Percentiles rank a stretch among this genome's conserved stretches.
Conservation (phyloP, 257 asterid species). For the Coffea eugenioides region DNA sequence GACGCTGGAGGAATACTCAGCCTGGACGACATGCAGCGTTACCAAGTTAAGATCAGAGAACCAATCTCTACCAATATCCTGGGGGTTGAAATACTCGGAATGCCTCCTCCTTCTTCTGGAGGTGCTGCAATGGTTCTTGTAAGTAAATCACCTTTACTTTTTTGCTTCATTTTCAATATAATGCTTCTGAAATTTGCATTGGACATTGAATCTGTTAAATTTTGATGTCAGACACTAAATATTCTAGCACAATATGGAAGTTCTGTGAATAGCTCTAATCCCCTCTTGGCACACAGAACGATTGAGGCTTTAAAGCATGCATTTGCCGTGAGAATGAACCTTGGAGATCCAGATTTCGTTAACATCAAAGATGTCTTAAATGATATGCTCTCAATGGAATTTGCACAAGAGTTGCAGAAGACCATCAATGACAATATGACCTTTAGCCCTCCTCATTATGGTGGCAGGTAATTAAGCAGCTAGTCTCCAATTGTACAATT, state of each 20-base stretch:
- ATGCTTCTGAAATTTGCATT: too few relatives aligned
- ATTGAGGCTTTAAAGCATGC: conserved; percentile 70
- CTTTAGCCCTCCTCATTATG: conserved; percentile 53
- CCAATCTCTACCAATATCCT: conserved; percentile 33
- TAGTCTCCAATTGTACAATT: neutral
- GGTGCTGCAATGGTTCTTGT: conserved; percentile 61
- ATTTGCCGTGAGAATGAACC: conserved; percentile 54
- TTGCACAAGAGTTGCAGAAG: conserved; percentile 43
- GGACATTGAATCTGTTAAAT: too few relatives aligned
- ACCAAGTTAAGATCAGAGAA: conserved; percentile 43
- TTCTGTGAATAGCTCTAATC: conserved; percentile 23
- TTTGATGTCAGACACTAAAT: conserved; percentile 45
- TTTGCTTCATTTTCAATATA: neutral
- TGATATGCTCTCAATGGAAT: conserved; percentile 51
- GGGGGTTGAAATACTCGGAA: conserved; percentile 50
- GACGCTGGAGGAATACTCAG: conserved; percentile 59
- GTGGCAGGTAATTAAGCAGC: conserved; percentile 46
- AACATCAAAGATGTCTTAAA: conserved; percentile 22
- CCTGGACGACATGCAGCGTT: conserved; percentile 47
- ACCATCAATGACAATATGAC: conserved; percentile 51
- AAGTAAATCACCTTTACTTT: conserved; percentile 19
- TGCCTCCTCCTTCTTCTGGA: conserved; percentile 84
- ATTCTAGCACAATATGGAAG: conserved; percentile 51
- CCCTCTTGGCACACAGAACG: conserved; percentile 51
- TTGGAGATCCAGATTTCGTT: conserved; percentile 67